Evolutionary conservation across 2,329 filamentous ascomycete species (phyloP).

Genomic region (Exophiala mesophila): DNA sequence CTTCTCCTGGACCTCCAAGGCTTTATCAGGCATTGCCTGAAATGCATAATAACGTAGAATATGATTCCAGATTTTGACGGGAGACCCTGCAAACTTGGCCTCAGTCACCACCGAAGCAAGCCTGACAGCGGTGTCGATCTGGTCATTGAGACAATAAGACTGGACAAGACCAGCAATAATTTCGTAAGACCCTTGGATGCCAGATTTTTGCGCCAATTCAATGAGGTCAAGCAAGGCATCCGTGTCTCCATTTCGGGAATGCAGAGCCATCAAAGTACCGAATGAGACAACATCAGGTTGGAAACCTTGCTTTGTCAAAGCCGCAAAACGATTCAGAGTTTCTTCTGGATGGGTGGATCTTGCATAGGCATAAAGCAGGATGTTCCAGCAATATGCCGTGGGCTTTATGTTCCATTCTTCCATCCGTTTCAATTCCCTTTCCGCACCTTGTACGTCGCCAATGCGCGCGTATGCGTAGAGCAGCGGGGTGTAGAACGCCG

Average conservation of each 20-base stretch:
- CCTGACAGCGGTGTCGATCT: constrained; percentile 52
- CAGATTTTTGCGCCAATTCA: constrained; percentile 53
- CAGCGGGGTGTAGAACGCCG: constrained; percentile 47
- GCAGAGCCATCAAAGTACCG: constrained; percentile 67
- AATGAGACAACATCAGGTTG: constrained; percentile 62
- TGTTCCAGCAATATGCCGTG: constrained; percentile 65
- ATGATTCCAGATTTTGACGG: constrained; percentile 71
- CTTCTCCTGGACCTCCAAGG: constrained; percentile 49
- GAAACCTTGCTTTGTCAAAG: constrained; percentile 48
- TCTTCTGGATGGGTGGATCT: constrained; percentile 63
- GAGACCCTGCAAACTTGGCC: constrained; percentile 47
- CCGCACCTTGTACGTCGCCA: constrained; percentile 58
- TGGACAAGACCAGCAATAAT: constrained; percentile 64
- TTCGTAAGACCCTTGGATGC: constrained; percentile 48
- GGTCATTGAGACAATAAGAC: constrained; percentile 58
- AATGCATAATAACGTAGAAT: constrained; percentile 66
- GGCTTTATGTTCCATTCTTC: constrained; percentile 53
- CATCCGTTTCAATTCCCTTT: constrained; percentile 60
- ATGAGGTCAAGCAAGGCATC: constrained; percentile 63
- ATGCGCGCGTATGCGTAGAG: constrained; percentile 67
- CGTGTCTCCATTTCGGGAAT: constrained; percentile 67
- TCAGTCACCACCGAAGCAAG: constrained; percentile 55
- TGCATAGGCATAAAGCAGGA: constrained; percentile 66
- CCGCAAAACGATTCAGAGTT: constrained; percentile 59
- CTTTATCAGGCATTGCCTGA: constrained; percentile 53